A percentile compares a stretch with the other conserved stretches of the same genome.
Conservation (phyloP, 352 stramenopile species). For the Aphanomyces astaci region DNA sequence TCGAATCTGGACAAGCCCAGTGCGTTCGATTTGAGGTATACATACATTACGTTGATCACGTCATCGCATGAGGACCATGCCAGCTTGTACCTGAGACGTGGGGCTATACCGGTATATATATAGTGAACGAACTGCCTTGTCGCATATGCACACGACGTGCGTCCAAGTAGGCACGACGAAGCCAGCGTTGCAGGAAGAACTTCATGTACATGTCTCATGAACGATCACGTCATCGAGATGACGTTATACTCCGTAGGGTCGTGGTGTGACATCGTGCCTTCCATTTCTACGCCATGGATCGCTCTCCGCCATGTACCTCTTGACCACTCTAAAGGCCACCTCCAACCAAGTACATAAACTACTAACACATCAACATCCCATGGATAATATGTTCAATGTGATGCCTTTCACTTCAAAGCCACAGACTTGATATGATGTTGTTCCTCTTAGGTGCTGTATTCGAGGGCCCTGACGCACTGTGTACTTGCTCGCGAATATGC, state of each 20-base stretch:
- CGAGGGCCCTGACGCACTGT: background rate
- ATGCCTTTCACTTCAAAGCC: no score
- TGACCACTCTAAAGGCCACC: background rate
- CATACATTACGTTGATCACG: background rate
- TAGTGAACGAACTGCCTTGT: background rate
- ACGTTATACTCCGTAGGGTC: background rate
- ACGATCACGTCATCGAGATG: background rate
- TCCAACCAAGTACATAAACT: background rate
- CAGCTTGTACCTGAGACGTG: no score
- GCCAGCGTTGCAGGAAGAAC: slow-evolving; percentile 3
- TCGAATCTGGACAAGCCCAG: background rate
- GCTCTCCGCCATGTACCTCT: background rate
- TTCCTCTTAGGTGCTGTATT: slow-evolving; percentile 12
- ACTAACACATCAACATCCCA: no score
- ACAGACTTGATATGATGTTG: no score
- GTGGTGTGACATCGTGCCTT: background rate
- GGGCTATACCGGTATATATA: background rate
- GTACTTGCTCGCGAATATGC: background rate
- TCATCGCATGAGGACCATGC: no score
- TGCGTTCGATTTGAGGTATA: slow-evolving; percentile 1
- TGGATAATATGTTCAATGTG: no score
- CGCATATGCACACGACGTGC: background rate
- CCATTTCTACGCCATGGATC: slow-evolving; percentile 9
- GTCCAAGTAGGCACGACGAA: background rate
- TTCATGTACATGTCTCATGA: no score